Evolutionary conservation across 2,329 filamentous ascomycete genomes (phyloP).

Genomic region (Conoideocrella luteorostrata): DNA sequence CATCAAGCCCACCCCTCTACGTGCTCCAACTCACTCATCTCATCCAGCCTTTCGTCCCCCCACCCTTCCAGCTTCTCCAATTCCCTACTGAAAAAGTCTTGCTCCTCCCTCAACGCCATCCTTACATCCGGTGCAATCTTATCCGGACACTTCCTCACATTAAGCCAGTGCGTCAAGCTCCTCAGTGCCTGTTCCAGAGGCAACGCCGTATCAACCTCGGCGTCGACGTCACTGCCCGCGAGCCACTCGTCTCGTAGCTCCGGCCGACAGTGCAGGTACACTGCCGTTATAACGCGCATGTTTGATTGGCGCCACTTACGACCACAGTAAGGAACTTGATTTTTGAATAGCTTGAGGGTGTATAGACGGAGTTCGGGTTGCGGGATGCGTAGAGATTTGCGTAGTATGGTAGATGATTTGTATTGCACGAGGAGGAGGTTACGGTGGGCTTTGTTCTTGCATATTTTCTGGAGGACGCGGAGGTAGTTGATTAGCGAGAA

Average conservation of each 20-base stretch:
- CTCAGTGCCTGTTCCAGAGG: conserved; percentile 87
- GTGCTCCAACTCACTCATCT: conserved; percentile 27
- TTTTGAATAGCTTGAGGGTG: conserved; percentile 97
- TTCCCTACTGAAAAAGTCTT: conserved; percentile 74
- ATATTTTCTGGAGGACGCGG: conserved; percentile 95
- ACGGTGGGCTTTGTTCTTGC: conserved; percentile 89
- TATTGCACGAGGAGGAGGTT: conserved; percentile 92
- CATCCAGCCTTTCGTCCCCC: conserved; percentile 33
- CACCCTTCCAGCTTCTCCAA: conserved; percentile 63
- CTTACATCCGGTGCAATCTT: conserved; percentile 58
- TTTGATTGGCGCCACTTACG: conserved; percentile 97
- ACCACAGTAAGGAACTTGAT: conserved; percentile 95
- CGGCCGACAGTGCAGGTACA: conserved; percentile 88
- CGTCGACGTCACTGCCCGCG: conserved; percentile 82
- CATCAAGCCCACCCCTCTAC: conserved; percentile 22
- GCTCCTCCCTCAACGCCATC: conserved; percentile 60
- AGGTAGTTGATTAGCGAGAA: conserved; percentile 93
- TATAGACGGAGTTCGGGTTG: conserved; percentile 84
- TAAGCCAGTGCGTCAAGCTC: conserved; percentile 91
- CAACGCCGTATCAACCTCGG: conserved; percentile 86
- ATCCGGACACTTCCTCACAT: conserved; percentile 74
- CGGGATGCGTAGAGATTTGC: conserved; percentile 85
- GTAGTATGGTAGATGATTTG: conserved; percentile 87
- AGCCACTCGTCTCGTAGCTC: conserved; percentile 95
- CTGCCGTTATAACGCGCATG: conserved; percentile 96